These are phyloP conservation scores for Trichoderma parareesei DNA, from an alignment of 495 filamentous ascomycete species.

Conservation along the genomic window DNA sequence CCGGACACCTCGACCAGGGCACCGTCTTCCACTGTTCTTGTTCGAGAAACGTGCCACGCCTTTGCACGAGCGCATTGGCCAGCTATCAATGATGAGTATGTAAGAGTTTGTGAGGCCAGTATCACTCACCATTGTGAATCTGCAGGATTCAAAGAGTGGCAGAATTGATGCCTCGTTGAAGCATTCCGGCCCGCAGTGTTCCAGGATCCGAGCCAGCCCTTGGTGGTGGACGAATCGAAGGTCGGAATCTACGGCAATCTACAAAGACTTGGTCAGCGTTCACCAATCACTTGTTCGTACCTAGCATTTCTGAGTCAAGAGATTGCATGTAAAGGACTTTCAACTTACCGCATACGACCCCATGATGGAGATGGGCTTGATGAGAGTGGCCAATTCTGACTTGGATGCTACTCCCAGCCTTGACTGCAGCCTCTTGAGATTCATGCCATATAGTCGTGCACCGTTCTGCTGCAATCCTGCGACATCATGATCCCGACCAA, in stretches of 20 bases:
- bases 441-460: not conserved
- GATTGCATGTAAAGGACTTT: not conserved
- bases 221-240: not conserved
- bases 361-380: constrained; percentile 13
- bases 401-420: not conserved
- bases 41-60: constrained; percentile 4
- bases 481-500: constrained; percentile 11
- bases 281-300: not conserved
- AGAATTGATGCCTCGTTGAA: not conserved
- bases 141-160: not conserved
- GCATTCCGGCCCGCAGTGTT: not conserved
- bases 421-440: not conserved
- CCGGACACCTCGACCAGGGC: constrained; percentile 3
- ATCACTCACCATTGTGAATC: not conserved
- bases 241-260: not conserved
- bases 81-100: constrained; percentile 9
- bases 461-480: not conserved
- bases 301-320: not conserved
- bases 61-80: constrained; percentile 10
- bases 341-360: constrained; percentile 11
- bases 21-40: constrained; percentile 10
- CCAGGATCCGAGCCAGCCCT: not conserved
- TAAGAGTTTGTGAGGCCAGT: not conserved
- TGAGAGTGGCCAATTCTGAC: constrained; percentile 9
- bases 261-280: not conserved